A percentile compares a stretch with the other conserved stretches of the same genome.
Conservation (phyloP, 768 basidiomycete genomes). For the Filobasidium wieringae region DNA sequence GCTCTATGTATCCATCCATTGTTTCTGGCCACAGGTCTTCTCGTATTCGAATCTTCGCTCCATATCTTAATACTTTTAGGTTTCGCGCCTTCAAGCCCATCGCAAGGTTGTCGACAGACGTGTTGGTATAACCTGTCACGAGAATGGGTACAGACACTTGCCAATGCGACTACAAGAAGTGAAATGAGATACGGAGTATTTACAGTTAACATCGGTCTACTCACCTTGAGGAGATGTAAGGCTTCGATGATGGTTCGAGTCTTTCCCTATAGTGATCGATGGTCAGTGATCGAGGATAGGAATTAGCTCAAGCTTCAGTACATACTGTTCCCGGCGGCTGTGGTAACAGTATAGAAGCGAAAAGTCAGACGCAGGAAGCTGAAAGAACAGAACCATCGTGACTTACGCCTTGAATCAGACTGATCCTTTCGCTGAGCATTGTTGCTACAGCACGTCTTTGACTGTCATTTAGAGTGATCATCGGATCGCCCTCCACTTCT, state of each 20-base stretch:
- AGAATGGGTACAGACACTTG: slow-evolving; percentile 70
- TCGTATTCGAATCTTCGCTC: slow-evolving; percentile 52
- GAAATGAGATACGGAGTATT: background rate
- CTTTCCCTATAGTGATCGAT: slow-evolving; percentile 55
- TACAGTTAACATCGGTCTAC: background rate
- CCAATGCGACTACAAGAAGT: slow-evolving; percentile 52
- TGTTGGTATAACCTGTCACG: slow-evolving; percentile 89
- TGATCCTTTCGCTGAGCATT: slow-evolving; percentile 69
- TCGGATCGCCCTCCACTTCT: slow-evolving; percentile 65
- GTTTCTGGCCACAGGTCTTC: slow-evolving; percentile 50
- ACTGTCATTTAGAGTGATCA: slow-evolving; percentile 57
- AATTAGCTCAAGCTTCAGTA: background rate
- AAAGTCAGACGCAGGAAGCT: background rate
- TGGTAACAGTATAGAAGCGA: background rate
- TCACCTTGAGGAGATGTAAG: slow-evolving; percentile 63
- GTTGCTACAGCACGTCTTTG: slow-evolving; percentile 71
- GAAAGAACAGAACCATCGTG: background rate
- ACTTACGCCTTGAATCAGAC: slow-evolving; percentile 76
- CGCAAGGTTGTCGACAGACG: slow-evolving; percentile 84
- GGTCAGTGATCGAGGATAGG: background rate
- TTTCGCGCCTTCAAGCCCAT: slow-evolving; percentile 46
- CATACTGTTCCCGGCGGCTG: slow-evolving; percentile 26
- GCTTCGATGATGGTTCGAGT: slow-evolving; percentile 84
- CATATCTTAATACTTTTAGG: slow-evolving; percentile 65
- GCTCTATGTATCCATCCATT: slow-evolving; percentile 53